Conservation (phyloP, 139 green algal species). For the Volvox reticuliferus region DNA sequence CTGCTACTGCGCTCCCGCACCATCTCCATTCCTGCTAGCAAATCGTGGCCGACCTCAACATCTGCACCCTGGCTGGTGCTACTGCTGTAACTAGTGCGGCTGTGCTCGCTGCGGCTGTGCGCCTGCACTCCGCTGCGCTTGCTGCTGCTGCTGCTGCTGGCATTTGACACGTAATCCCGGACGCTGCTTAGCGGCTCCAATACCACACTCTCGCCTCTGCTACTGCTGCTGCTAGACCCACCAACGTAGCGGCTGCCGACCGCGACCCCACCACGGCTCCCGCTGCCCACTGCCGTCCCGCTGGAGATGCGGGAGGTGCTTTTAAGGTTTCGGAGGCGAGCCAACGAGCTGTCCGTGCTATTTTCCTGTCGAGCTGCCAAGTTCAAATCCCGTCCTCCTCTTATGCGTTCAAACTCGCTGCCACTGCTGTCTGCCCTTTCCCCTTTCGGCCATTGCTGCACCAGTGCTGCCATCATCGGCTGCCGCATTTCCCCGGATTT, state of each 20-base stretch:
- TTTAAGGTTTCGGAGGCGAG: not conserved
- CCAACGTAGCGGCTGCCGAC: not conserved
- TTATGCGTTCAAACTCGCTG: not conserved
- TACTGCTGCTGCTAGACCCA: not conserved
- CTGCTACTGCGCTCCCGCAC: not conserved
- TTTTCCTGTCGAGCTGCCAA: not conserved
- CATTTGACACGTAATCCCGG: not conserved
- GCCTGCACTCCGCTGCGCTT: not conserved
- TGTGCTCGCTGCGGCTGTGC: not conserved
- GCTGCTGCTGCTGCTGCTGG: not conserved
- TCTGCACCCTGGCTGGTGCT: not conserved
- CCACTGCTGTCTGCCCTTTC: not conserved
- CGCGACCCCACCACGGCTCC: not conserved
- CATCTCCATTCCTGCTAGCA: constrained; percentile 18
- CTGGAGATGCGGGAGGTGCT: not conserved
- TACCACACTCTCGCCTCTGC: not conserved
- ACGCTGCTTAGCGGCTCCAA: not conserved
- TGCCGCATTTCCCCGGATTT: not conserved
- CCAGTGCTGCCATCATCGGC: not conserved
- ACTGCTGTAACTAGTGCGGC: not conserved
- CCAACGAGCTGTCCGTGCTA: not conserved
- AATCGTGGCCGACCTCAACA: not conserved
- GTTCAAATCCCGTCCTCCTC: not conserved
- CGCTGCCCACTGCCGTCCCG: not conserved
- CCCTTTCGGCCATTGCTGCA: not conserved